Percentiles rank a stretch among this genome's conserved stretches.
Evolutionary conservation across 352 stramenopile genomes (phyloP).

Genomic region (Pythium folliculosum): DNA sequence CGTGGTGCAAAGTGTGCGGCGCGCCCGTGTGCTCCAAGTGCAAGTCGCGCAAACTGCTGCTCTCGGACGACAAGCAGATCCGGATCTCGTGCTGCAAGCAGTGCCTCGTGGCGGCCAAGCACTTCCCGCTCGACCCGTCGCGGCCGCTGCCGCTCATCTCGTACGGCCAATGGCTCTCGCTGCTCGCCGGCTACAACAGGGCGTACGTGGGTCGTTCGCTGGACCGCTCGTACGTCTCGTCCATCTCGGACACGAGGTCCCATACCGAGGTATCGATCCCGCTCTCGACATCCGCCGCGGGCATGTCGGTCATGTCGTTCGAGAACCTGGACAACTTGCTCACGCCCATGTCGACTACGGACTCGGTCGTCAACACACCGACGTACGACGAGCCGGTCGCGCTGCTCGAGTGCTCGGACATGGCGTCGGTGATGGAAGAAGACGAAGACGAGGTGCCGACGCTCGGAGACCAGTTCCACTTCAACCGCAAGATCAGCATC

Average conservation of each 20-base stretch:
- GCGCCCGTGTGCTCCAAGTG: conserved; percentile 30
- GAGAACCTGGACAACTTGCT: conserved; percentile 19
- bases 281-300: background rate
- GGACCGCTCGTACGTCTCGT: conserved; percentile 4
- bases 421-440: conserved; percentile 24
- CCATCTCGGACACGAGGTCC: conserved; percentile 4
- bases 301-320: conserved; percentile 10
- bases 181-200: background rate
- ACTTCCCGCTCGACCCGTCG: conserved; percentile 12
- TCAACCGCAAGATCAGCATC: conserved; percentile 25
- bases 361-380: background rate
- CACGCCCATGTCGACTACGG: conserved; percentile 18
- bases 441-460: conserved; percentile 28
- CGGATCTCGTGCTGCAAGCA: conserved; percentile 33
- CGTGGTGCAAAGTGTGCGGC: conserved; percentile 34
- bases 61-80: conserved; percentile 28
- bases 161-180: conserved; percentile 18
- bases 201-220: background rate
- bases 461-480: conserved; percentile 17
- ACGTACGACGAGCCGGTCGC: conserved; percentile 16
- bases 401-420: conserved; percentile 24
- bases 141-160: conserved; percentile 22
- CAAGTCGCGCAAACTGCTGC: conserved; percentile 21
- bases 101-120: conserved; percentile 28
- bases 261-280: conserved; percentile 9